Evolutionary conservation across 805 yeast species (phyloP).

Genomic region (Maudiozyma saulgeensis): DNA sequence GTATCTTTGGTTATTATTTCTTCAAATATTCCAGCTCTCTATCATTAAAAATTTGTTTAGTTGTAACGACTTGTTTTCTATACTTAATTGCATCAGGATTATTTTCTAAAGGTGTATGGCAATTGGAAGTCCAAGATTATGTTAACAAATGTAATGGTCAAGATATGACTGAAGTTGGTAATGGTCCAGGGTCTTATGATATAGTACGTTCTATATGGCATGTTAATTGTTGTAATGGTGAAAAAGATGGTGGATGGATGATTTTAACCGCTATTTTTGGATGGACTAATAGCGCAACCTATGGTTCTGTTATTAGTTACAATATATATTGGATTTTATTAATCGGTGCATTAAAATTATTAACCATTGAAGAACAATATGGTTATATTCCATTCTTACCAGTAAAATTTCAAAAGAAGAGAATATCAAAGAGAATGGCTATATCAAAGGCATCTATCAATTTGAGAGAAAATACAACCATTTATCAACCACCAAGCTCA

Average conservation of each 20-base stretch:
- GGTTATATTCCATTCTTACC: constrained; percentile 60
- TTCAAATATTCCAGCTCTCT: constrained; percentile 74
- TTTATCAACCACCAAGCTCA: neutral
- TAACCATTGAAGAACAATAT: constrained; percentile 44
- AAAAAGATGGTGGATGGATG: constrained; percentile 91
- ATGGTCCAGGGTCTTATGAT: constrained; percentile 90
- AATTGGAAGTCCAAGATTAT: constrained; percentile 68
- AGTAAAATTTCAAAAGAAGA: constrained; percentile 45
- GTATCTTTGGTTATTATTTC: constrained; percentile 52
- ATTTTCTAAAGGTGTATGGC: constrained; percentile 84
- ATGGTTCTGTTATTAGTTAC: constrained; percentile 73
- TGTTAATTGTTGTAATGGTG: constrained; percentile 88
- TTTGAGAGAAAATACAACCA: constrained; percentile 7
- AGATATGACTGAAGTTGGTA: constrained; percentile 81
- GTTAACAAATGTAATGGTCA: constrained; percentile 68
- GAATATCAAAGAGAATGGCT: constrained; percentile 35
- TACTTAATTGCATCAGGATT: constrained; percentile 83
- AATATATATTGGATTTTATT: constrained; percentile 56
- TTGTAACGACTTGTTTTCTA: constrained; percentile 67
- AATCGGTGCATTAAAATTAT: constrained; percentile 34
- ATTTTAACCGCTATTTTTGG: constrained; percentile 79
- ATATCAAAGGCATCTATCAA: constrained; percentile 23
- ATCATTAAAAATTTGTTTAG: constrained; percentile 64
- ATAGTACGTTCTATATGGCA: constrained; percentile 79
- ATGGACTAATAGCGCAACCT: constrained; percentile 91